Evolutionary conservation across 1,284 basidiomycete species (phyloP), one percentile per base, ranked within the genome.

Genomic region (Trichosporon coremiiforme): DNA sequence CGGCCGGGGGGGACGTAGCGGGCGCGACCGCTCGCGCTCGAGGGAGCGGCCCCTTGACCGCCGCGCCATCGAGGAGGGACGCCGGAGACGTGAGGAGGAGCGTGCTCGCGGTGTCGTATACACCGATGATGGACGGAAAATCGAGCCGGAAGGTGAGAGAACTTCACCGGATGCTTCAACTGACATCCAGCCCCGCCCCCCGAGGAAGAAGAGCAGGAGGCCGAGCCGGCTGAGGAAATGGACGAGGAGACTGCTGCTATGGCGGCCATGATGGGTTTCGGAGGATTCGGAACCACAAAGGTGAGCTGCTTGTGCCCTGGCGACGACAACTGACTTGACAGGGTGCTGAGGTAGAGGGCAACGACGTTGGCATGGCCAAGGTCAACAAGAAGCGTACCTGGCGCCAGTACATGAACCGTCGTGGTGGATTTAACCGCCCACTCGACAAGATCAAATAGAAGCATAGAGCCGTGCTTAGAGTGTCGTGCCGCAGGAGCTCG

Each of bases 371-470:
- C 38, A 79, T 75, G 2, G 88, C 88, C 1, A 84, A 90, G 68
- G 85, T 97, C 76, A 95, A 95, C 87, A 94, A 95, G 84, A 88
- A 90, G 74, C 87, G 95, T 68, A 96, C 94, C 33, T 98, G 95
- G 95, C 86, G 95, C 74, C 95, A 98, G 84, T 83, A 83, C 74
- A 83, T 84, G 81, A 83, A 84, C 75, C 90, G 94, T 73, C 89
- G 91, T 74, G 94, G 94, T 75, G 94, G 94, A 68, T 96, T 97
- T 87, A 97, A 96, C 86, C 90, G 92, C 89, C 89, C 90, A 38
- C 79, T 91, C 68, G 90, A 90, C 81, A 90, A 89, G 84, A 88
- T 90, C 82, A 90, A 90, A 82, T 89, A 82, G 71, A 66, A 8
- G 10, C 1, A 2, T 57, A 15, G 55, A 47, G 4, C n/a, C n/a